Base-by-base conservation (phyloP, 768 basidiomycete species). In the Boletales sp. region DNA sequence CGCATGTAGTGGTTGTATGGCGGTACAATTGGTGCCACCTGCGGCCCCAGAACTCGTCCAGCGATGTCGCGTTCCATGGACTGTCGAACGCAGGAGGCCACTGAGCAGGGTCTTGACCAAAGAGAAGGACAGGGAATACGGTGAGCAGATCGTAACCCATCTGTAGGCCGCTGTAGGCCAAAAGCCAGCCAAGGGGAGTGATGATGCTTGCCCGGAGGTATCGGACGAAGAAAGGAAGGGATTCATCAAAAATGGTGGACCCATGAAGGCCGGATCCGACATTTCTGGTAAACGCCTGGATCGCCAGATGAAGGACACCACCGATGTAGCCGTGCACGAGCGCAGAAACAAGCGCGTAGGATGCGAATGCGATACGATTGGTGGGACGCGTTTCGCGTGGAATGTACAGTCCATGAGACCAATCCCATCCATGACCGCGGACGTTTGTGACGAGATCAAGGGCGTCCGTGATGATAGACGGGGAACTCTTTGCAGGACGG, bases 391-490 rank as follows among this genome's bases (percentile, higher is more conserved):
- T 71, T 52, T 77, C 75, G 9, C 55, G 61, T 9, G 67, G 58
- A 12, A 66, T 24, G 38, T 59, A 53, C 15, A 59, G n/a, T 31
- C 58, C 55, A 19, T 64, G 56, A 5, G 81, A 79, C 77, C 81
- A 84, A 40, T 75, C 68, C 83, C 84, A 86, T 17, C 79, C 81
- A 45, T 71, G 58, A 6, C 84, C 84, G n/a, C 84, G 79, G n/a
- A 80, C 58, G 52, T 76, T 81, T 56, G 68, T 68, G n/a, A 54
- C 55, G 19, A 86, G 70, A 46, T 85, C 81, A 14, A 74, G 59
- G 2, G 77, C 75, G 52, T 86, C 74, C 34, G 50, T 44, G 36
- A 42, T 12, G 24, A 36, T 21, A 0, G 47, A 41, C 7, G 41
- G 38, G 11, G 40, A 51, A 13, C 37, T 18, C 2, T 39, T 42